phyloP scores from a whole-genome alignment of 2,329 filamentous ascomycete species.

The Sporothrix brunneoviolacea region DNA sequence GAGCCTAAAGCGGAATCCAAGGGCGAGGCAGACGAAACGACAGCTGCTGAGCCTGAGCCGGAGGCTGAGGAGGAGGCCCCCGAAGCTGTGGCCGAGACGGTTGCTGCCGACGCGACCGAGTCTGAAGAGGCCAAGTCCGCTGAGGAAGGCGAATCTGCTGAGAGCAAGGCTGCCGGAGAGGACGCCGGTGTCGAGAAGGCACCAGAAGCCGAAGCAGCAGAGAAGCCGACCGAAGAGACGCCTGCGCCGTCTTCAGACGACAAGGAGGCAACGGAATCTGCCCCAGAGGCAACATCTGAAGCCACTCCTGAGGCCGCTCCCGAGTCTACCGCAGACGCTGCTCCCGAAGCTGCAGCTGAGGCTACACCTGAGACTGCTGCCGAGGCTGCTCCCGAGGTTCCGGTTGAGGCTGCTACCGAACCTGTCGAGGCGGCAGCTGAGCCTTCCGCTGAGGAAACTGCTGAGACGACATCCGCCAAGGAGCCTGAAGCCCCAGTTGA shows the following conservation, averaged over 20 bases:
- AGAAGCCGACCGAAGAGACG: no score
- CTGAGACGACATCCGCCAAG: no score
- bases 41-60: background rate
- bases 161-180: background rate
- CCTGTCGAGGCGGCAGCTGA: no score
- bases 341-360: background rate
- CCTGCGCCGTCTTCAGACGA: no score
- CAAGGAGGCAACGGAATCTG: no score
- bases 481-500: no score
- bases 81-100: background rate
- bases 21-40: background rate
- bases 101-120: background rate
- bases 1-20: background rate
- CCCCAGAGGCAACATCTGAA: background rate
- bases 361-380: no score
- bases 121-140: background rate
- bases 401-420: no score
- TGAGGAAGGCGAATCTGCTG: no score
- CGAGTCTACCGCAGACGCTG: constrained; percentile 10
- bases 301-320: constrained; percentile 7
- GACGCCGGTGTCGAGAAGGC: background rate
- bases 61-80: no score
- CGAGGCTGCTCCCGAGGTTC: constrained; percentile 4
- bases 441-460: no score
- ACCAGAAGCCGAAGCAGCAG: background rate